Evolutionary conservation across 495 filamentous ascomycete genomes (phyloP).

Genomic region (Pseudevernia furfuracea): DNA sequence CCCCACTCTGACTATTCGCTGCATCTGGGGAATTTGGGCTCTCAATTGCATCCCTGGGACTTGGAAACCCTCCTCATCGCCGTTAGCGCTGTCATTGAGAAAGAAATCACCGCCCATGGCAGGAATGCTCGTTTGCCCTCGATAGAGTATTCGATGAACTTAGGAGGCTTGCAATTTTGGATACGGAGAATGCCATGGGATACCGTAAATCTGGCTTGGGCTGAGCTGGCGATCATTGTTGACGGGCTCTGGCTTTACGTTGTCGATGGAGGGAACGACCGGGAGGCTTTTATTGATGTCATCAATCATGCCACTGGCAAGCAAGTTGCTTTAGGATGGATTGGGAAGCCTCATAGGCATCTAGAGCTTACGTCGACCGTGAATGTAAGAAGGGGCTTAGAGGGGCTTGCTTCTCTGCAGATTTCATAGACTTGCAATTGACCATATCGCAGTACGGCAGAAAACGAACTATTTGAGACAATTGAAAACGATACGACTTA

Average conservation of each 20-base stretch:
- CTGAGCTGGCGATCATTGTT: background rate
- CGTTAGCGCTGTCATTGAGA: background rate
- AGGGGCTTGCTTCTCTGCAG: background rate
- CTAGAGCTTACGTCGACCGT: background rate
- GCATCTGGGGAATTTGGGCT: background rate
- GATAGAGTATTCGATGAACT: background rate
- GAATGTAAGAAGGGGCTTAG: background rate
- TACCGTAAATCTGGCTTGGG: background rate
- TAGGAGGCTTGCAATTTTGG: background rate
- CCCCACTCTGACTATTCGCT: background rate
- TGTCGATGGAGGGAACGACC: background rate
- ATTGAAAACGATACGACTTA: background rate
- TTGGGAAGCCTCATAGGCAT: background rate
- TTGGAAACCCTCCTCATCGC: background rate
- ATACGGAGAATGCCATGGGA: background rate
- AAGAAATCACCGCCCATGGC: background rate
- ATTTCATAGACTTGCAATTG: background rate
- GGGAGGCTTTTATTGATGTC: background rate
- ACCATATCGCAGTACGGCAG: background rate
- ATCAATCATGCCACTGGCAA: background rate
- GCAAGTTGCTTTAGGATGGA: background rate
- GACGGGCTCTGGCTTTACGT: background rate
- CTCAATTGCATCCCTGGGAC: background rate
- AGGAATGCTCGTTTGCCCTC: background rate
- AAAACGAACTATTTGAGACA: background rate